Base-by-base conservation (phyloP, 2,329 filamentous ascomycete species). In the Pestalotiopsis sp. region DNA sequence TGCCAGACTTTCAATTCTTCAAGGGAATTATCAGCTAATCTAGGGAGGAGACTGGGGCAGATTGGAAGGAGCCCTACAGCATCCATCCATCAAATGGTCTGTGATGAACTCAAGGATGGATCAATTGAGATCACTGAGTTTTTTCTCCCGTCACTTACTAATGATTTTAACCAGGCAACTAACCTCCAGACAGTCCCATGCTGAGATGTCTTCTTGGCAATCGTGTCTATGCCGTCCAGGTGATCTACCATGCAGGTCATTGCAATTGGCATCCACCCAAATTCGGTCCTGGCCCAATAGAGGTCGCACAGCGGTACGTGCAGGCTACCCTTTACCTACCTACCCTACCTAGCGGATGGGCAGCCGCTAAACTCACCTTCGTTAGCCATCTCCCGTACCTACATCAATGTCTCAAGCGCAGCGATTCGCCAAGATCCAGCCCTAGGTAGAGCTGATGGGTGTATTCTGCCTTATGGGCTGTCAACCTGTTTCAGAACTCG, bases 241-340 rank as follows among this genome's bases (percentile, higher is more conserved):
- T 36, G 59, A 61, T 61, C 59, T 36, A 61, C 59, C 4, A 39
- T 61, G 59, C 59, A 61, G 25, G 31, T 61, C 31, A 39, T 61
- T 9, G 31, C 31, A 61, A 52, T n/a, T 23, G 14, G 57, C 23
- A 36, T 27, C 59, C 31, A 61, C 27, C 31, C n/a, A 36, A n/a
- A 39, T 39, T 61, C 59, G 59, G 59, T 38, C 31, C 59, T 36
- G 27, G 31, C 59, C 59, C 59, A 61, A 61, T 61, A 39, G 59
- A 61, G 59, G 59, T 39, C 59, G 59, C 59, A 61, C 31, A 36
- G 36, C n/a, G 59, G 59, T 39, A 27, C 31, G 38, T 61, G 59
- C 59, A 61, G 31, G 57, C 57, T 31, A 31, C 31, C 31, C 31
- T 31, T 31, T 31, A 31, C 31, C 27, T 31, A 31, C 31, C 31